A percentile compares a stretch with the other conserved stretches of the same genome.
Conservation (phyloP, 805 yeast genomes). For the Candida verbasci region DNA sequence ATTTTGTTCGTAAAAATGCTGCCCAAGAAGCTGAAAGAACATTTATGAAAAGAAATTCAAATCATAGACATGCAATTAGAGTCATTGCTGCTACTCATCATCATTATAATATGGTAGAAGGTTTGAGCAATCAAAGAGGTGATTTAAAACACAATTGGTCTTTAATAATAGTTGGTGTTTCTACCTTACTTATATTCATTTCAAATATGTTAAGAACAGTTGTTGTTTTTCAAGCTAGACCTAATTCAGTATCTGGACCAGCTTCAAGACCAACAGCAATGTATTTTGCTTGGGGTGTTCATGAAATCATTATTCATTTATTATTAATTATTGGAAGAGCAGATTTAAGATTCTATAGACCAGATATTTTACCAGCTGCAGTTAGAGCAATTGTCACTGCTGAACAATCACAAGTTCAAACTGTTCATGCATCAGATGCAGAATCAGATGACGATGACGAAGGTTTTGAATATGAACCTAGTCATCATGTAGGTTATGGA, state of each 20-base stretch:
- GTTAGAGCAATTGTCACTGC: slow-evolving; percentile 38
- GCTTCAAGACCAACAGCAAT: slow-evolving; percentile 50
- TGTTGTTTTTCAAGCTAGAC: slow-evolving; percentile 33
- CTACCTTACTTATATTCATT: slow-evolving; percentile 47
- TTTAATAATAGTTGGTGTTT: slow-evolving; percentile 37
- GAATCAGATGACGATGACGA: slow-evolving; percentile 5
- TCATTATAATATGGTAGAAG: slow-evolving; percentile 29
- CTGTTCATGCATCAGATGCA: slow-evolving; percentile 5
- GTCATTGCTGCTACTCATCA: slow-evolving; percentile 57
- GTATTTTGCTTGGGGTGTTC: slow-evolving; percentile 65
- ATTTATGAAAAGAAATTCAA: slow-evolving; percentile 44
- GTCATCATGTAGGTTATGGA: background rate
- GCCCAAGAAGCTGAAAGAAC: slow-evolving; percentile 43
- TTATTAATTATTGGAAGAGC: slow-evolving; percentile 58
- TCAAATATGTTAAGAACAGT: slow-evolving; percentile 51
- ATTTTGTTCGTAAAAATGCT: slow-evolving; percentile 55
- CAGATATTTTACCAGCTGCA: slow-evolving; percentile 47
- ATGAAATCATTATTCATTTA: slow-evolving; percentile 53
- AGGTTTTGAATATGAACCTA: background rate
- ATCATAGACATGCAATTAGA: slow-evolving; percentile 48
- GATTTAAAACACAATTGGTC: slow-evolving; percentile 49
- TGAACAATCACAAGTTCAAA: slow-evolving; percentile 21
- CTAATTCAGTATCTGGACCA: slow-evolving; percentile 11
- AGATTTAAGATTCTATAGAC: slow-evolving; percentile 75
- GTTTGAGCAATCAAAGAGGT: slow-evolving; percentile 35